phyloP scores from a whole-genome alignment of 2,329 filamentous ascomycete genomes.

The Tolypocladium pustulatum region DNA sequence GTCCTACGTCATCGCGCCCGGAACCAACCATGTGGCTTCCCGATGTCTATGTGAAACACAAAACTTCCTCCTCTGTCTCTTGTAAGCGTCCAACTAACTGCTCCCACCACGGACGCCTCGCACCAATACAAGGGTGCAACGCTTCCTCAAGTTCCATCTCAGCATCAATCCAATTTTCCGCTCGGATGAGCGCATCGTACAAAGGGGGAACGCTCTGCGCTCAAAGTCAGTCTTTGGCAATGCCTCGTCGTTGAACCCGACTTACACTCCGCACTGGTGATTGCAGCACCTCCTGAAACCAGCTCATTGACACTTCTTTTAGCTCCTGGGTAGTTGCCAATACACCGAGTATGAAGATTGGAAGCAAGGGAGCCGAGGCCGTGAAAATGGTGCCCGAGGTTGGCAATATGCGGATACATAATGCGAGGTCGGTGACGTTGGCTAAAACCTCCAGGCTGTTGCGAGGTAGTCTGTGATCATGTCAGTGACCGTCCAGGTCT shows the following conservation, averaged over 20 bases:
- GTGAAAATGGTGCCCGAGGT: slow-evolving; percentile 29
- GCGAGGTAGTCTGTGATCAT: slow-evolving; percentile 20
- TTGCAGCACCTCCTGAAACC: slow-evolving; percentile 25
- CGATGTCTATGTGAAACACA: background rate
- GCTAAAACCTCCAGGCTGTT: slow-evolving; percentile 22
- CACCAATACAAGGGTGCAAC: slow-evolving; percentile 9
- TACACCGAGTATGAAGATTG: slow-evolving; percentile 28
- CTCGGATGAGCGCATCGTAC: slow-evolving; percentile 19
- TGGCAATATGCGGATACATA: slow-evolving; percentile 28
- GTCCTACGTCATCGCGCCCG: background rate
- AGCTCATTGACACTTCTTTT: slow-evolving; percentile 15
- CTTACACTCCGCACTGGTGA: slow-evolving; percentile 29
- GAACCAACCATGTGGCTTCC: background rate
- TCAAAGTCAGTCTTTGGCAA: background rate
- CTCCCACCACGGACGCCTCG: slow-evolving; percentile 29
- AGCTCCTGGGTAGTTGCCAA: slow-evolving; percentile 19
- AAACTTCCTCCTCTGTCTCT: background rate
- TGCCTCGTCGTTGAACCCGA: slow-evolving; percentile 7
- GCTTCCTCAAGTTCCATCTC: slow-evolving; percentile 12
- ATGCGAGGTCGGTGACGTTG: slow-evolving; percentile 21
- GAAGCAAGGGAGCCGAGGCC: slow-evolving; percentile 29
- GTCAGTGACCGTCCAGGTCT: background rate
- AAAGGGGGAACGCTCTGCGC: slow-evolving; percentile 28
- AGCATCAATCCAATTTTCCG: slow-evolving; percentile 22
- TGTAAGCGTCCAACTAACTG: slow-evolving; percentile 61